Base-by-base conservation (phyloP, 352 stramenopile species). In the Bremia lactucae region DNA sequence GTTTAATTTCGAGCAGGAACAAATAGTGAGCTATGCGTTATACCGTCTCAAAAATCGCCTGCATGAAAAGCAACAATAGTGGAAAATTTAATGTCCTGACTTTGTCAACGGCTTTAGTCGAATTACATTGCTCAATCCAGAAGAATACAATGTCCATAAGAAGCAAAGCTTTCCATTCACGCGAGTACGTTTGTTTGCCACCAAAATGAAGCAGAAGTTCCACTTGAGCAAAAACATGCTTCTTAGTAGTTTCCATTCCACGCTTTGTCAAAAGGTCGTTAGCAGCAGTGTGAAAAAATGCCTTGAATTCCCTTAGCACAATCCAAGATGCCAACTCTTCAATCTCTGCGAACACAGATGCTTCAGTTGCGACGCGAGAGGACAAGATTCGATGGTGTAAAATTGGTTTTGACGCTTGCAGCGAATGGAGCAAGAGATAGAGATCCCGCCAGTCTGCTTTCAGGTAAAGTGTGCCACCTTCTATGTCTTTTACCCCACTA, bases 341-440 rank as follows among this genome's bases (percentile, higher is more conserved):
- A 21, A 65, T 76, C 20, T 72, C 57, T 42, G 44, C 52, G 36
- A 68, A 85, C 2, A 78, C 40, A 0, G 48, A 53, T 5, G 61
- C 62, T 40, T 83, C 68, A 4, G 65, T 75, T 14, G 68, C 63
- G 11, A 81, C 53, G 5, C 68, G 68, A 24, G 64, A 67, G 11
- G 63, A 78, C 5, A 65, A 72, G 15, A 55, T 67, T 37, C 68
- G 72, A 31, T 86, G 79, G 29, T 87, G 68, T 14, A 93, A 62
- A 44, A 93, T 66, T 6, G 80, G 80, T 13, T 83, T 86, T 8
- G 77, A 89, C 8, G 76, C 69, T 24, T 87, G 72, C 13, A 93
- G 60, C 3, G 52, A 65, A 40, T 93, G 77, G 9, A 90, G 66
- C 18, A 88, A 60, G 15, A 90, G 53, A 21, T 83, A 59, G 2